Percentiles rank a stretch among this genome's conserved stretches.
Evolutionary conservation across 495 filamentous ascomycete genomes (phyloP).

Genomic region (Neurospora tetrasperma): DNA sequence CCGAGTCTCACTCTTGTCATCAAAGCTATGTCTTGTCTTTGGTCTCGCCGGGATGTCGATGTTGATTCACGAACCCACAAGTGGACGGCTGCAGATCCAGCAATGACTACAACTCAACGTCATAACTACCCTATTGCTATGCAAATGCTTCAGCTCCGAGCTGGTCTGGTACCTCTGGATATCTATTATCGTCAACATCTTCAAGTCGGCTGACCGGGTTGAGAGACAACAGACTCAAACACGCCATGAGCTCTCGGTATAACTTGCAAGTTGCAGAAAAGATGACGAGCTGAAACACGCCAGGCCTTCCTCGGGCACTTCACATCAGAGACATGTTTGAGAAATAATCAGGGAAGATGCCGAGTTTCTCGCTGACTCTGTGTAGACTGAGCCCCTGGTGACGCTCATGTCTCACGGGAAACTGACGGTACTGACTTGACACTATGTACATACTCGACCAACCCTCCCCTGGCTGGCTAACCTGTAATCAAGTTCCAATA

Average conservation of each 20-base stretch:
- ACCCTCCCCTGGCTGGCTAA: background rate
- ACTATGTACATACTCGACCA: no score
- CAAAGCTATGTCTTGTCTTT: background rate
- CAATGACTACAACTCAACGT: background rate
- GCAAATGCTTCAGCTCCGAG: background rate
- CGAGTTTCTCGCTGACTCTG: background rate
- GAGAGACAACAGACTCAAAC: background rate
- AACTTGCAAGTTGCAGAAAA: background rate
- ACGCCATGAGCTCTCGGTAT: background rate
- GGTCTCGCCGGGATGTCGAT: background rate
- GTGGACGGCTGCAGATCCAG: background rate
- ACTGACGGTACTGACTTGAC: background rate
- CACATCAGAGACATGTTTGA: background rate
- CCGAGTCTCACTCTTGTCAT: background rate
- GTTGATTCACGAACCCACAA: background rate
- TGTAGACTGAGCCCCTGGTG: background rate
- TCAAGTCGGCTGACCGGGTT: background rate
- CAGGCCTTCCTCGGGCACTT: background rate
- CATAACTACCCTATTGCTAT: background rate
- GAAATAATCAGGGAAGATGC: background rate
- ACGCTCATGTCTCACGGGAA: background rate
- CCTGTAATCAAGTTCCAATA: background rate
- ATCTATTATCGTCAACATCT: background rate
- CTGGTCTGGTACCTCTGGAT: background rate
- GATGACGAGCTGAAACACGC: background rate